A percentile compares a stretch with the other conserved stretches of the same genome.
Conservation (phyloP, 1,139 yeast genomes). For the Maudiozyma humilis region DNA sequence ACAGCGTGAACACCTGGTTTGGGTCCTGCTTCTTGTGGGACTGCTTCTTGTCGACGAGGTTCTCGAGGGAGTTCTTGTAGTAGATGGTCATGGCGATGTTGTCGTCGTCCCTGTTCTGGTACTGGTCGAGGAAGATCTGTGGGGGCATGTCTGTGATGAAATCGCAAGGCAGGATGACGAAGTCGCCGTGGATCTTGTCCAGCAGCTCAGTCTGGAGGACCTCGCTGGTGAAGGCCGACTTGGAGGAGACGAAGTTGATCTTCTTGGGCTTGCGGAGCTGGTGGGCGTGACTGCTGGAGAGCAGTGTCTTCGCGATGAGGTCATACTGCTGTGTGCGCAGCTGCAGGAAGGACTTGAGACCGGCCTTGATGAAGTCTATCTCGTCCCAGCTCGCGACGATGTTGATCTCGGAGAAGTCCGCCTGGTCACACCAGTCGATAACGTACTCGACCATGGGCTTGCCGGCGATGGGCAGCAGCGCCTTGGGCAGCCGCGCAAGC, state of each 20-base stretch:
- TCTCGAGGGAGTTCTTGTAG: slow-evolving; percentile 61
- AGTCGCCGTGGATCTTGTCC: slow-evolving; percentile 40
- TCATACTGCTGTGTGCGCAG: slow-evolving; percentile 26
- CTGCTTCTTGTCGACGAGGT: slow-evolving; percentile 63
- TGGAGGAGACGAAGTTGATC: slow-evolving; percentile 42
- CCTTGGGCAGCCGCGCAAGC: slow-evolving; percentile 56
- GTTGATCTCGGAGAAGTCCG: slow-evolving; percentile 59
- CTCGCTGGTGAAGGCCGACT: slow-evolving; percentile 55
- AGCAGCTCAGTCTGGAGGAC: slow-evolving; percentile 44
- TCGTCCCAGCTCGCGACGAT: slow-evolving; percentile 42
- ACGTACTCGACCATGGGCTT: slow-evolving; percentile 85
- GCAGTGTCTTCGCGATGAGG: slow-evolving; percentile 21
- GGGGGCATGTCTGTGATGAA: slow-evolving; percentile 89
- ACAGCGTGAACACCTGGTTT: slow-evolving; percentile 47
- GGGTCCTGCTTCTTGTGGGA: slow-evolving; percentile 35
- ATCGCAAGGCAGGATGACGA: slow-evolving; percentile 86
- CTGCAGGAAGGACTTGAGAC: slow-evolving; percentile 19
- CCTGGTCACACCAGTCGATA: slow-evolving; percentile 87
- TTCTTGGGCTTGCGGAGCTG: slow-evolving; percentile 31
- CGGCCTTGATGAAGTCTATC: slow-evolving; percentile 25
- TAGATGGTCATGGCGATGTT: slow-evolving; percentile 67
- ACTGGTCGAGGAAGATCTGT: slow-evolving; percentile 75
- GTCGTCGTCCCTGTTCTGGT: slow-evolving; percentile 55
- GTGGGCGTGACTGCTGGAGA: slow-evolving; percentile 21
- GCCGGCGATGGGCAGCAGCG: slow-evolving; percentile 82